Base-by-base conservation (phyloP, 2,329 filamentous ascomycete genomes). In the Pseudogymnoascus sp. region DNA sequence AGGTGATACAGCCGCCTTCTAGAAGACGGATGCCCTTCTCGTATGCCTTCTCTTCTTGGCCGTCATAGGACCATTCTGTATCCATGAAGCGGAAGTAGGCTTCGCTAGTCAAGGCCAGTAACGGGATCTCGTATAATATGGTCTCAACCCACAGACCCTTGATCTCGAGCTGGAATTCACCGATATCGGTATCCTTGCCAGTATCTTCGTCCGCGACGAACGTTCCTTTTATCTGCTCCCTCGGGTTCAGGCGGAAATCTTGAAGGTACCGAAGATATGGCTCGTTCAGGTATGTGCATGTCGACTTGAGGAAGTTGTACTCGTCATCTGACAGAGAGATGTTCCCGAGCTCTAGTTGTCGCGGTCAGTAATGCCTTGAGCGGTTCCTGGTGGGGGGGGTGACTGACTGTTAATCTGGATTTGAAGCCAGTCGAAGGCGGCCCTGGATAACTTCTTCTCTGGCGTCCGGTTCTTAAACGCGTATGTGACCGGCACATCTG, bases 61-160 rank as follows among this genome's bases (percentile, higher is more conserved):
- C 88, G 5, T 89, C 84, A 70, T 97, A 89, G 69, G 84, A 87
- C 94, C 94, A 99, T 73, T 97, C 92, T 61, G 78, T 90, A 73
- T 99, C 92, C 79, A 92, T 91, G 76, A 96, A 97, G 72, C 90
- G 92, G 82, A 99, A 99, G 78, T 97, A 99, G 60, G 94, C 91
- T 75, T 99, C 93, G 59, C 92, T 97, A 1, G 93, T 91, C 67
- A 99, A 77, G 2, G 95, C 92, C 18, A 99, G 82, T 21, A 99
- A 82, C 0, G 94, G 94, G 64, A 99, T 97, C 77, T 99, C 94
- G 77, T 99, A 99, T 23, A 99, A 84, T 64, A 99, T 99, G 0
- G 94, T 97, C 69, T 97, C 92, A 7, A 91, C 84, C 94, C 94
- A 99, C 62, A 86, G 80, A 8, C 94, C 94, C 69, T 86, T 86